Evolutionary conservation across 129 eudicot genomes (phyloP).

Genomic region (Heracleum sosnowskyi): DNA sequence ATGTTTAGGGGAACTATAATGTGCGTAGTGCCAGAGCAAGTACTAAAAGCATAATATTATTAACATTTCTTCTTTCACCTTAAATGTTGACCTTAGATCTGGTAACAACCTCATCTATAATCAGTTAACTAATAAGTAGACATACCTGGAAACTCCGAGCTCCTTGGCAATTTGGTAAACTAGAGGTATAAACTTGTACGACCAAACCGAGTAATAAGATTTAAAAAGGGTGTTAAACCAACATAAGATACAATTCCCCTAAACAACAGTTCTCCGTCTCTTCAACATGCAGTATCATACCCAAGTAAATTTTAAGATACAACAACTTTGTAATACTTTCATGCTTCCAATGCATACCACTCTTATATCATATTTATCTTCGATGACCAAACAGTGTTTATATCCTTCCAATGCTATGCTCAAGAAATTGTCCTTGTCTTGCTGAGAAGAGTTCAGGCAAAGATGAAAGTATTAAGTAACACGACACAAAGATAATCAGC

Average conservation of each 20-base stretch:
- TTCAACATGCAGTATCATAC: neutral
- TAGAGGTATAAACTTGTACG: constrained; percentile 85
- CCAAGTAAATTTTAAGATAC: neutral
- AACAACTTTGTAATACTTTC: neutral
- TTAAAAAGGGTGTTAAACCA: neutral
- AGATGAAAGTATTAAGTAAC: constrained; percentile 6
- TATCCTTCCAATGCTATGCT: constrained; percentile 80
- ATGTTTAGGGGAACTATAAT: neutral
- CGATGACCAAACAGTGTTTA: constrained; percentile 67
- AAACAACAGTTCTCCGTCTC: neutral
- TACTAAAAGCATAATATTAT: neutral
- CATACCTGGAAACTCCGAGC: constrained; percentile 78
- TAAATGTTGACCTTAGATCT: neutral
- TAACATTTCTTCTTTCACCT: neutral
- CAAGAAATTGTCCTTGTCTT: constrained; percentile 86
- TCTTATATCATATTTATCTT: constrained; percentile 84
- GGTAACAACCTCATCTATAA: neutral
- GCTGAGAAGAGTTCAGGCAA: constrained; percentile 39
- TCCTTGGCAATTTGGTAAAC: constrained; percentile 92
- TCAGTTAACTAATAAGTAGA: too few species aligned
- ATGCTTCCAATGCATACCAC: constrained; percentile 45
- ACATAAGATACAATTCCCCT: neutral
- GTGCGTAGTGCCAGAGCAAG: neutral
- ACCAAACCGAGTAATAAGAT: constrained; percentile 51
- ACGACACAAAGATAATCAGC: neutral